Evolutionary conservation across 1,284 basidiomycete genomes (phyloP), one percentile per base, ranked within the genome.

Genomic region (Microbotryum violaceum): DNA sequence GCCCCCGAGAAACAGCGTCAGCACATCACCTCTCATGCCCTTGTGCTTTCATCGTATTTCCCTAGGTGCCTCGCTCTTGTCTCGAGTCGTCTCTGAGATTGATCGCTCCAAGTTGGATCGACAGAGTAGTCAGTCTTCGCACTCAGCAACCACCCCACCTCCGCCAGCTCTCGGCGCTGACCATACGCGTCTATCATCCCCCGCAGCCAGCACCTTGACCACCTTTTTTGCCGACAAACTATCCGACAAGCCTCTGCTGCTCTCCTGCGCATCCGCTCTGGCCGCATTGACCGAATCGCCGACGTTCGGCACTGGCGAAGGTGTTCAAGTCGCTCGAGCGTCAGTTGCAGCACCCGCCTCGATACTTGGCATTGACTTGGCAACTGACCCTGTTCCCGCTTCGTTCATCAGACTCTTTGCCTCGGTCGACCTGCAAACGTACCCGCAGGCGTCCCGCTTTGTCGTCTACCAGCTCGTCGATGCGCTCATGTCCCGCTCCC

Each of bases 151-250:
- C 25, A 20, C 44, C 21, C n/a, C 54, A 27, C 31, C 6, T 16
- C 52, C 6, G 9, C 23, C 49, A 16, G 20, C 27, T 25, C 12
- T 3, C 12, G 42, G 29, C 20, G 10, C 53, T 42, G 2, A 37
- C 6, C 46, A n/a, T 6, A 6, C 47, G 45, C 14, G 31, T 20
- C 31, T 18, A 25, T 46, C 44, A 6, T 27, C 50, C 45, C 2
- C 58, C 23, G 10, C 64, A 93, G 91, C 86, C 58, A 83, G 85
- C 64, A 90, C 92, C 6, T 80, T 98, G 57, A 82, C 85, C 0
- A 77, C 80, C 5, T 98, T 97, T 79, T 94, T 87, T 73, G 82
- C 84, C 66, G 85, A 84, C 58, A 97, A 96, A 86, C 91, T 64
- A 89, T 96, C 73, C 82, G 83, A 20, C 87, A 90, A 52, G 54